These are phyloP conservation scores for Bodo saltans DNA, from an alignment of 78 protist genomes.

Conservation along the genomic window DNA sequence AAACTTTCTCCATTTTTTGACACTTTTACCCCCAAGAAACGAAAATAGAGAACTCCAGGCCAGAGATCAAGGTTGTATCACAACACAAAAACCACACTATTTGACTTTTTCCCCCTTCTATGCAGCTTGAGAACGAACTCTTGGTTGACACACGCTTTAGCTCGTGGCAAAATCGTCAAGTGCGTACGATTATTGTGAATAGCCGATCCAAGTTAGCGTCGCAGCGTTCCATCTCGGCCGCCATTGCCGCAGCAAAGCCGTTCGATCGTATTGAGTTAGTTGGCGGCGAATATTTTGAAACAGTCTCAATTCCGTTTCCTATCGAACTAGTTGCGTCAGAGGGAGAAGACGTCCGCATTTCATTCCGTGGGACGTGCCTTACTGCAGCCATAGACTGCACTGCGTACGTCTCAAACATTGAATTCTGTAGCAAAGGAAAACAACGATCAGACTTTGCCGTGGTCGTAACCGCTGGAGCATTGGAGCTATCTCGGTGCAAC, in stretches of 20 bases:
- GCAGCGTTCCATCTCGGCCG: neutral
- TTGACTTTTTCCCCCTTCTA: no score
- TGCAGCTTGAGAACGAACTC: no score
- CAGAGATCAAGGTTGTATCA: no score
- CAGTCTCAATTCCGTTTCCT: neutral
- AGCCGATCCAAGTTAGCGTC: neutral
- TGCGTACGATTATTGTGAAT: neutral
- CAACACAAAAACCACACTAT: no score
- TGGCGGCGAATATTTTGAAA: slow-evolving; percentile 4
- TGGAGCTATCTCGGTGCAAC: neutral
- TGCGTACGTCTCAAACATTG: neutral
- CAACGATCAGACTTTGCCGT: neutral
- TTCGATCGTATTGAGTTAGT: slow-evolving; percentile 14
- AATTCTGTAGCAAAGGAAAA: neutral
- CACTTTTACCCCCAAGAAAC: no score
- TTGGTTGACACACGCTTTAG: no score
- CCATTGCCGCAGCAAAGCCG: neutral
- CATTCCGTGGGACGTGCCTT: slow-evolving; percentile 11
- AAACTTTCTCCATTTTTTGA: no score
- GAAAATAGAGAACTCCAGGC: no score
- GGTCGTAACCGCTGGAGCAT: neutral
- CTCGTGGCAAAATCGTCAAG: neutral
- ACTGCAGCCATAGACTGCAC: neutral
- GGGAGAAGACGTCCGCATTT: neutral
- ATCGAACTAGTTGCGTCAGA: slow-evolving; percentile 12